Evolutionary conservation across 192 early-diverging fungal species (phyloP).

Genomic region (Entophlyctis luteolus): DNA sequence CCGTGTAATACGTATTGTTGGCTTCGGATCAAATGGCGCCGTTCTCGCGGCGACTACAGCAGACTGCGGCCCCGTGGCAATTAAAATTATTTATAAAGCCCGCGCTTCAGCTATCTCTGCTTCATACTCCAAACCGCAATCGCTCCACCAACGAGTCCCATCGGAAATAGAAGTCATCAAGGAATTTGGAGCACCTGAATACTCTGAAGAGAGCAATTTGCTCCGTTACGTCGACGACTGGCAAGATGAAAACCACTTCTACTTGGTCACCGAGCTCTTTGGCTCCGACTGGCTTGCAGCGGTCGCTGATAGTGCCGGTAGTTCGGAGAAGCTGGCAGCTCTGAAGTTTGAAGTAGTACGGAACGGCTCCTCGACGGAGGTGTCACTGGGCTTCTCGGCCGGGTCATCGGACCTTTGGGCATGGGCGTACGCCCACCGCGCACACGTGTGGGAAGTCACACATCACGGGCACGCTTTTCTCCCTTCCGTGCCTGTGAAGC

Average conservation of each 20-base stretch:
- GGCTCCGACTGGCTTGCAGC: constrained; percentile 5
- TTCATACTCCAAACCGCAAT: not conserved
- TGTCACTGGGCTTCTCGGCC: not conserved
- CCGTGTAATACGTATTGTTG: constrained; percentile 2
- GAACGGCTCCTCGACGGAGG: not conserved
- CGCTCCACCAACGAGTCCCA: too few relatives aligned
- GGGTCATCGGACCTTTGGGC: constrained; percentile 1
- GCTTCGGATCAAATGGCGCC: constrained; percentile 26
- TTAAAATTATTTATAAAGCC: constrained; percentile 18
- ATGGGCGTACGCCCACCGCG: not conserved
- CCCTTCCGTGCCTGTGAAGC: not conserved
- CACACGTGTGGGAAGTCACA: not conserved
- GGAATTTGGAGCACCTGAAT: not conserved
- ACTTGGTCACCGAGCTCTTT: constrained; percentile 25
- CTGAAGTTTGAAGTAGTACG: not conserved
- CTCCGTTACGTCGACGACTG: not conserved
- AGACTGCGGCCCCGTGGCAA: not conserved
- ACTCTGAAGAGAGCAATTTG: not conserved
- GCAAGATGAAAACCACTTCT: constrained; percentile 15
- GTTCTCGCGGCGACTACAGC: not conserved
- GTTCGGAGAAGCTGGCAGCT: not conserved
- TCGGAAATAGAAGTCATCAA: not conserved
- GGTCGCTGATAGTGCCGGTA: too few relatives aligned
- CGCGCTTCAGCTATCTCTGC: not conserved
- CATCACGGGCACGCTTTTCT: not conserved